Percentiles rank a stretch among this genome's conserved stretches.
phyloP scores from a whole-genome alignment of 192 early-diverging fungal genomes.

The Coemansia reversa region DNA sequence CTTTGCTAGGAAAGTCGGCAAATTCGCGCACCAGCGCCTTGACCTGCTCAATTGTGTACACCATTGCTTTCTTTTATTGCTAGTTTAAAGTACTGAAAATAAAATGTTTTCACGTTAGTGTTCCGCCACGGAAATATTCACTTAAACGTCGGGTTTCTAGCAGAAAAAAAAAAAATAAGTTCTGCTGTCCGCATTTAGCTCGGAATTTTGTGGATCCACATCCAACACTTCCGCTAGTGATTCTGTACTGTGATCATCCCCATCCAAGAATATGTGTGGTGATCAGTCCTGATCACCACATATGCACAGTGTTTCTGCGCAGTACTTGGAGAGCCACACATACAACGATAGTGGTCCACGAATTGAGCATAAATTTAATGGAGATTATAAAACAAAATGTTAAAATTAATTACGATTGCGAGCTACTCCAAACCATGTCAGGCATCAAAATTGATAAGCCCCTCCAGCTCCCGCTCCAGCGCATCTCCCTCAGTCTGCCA shows the following conservation, averaged over 20 bases:
- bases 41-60: conserved; percentile 51
- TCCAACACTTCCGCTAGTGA: too few relatives aligned
- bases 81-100: not conserved
- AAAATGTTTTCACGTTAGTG: not conserved
- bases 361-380: not conserved
- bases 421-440: conserved; percentile 2
- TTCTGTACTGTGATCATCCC: too few relatives aligned
- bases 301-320: too few relatives aligned
- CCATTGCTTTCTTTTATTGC: conserved; percentile 20
- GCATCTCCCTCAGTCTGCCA: conserved; percentile 37
- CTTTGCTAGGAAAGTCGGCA: conserved; percentile 82
- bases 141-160: not conserved
- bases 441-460: conserved; percentile 52
- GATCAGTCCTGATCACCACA: too few relatives aligned
- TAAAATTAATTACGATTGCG: conserved; percentile 5
- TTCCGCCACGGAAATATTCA: too few relatives aligned
- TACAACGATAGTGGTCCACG: not conserved
- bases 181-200: not conserved
- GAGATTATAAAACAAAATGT: not conserved
- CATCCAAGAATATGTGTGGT: too few relatives aligned
- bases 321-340: not conserved
- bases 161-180: not conserved
- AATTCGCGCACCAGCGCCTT: conserved; percentile 55
- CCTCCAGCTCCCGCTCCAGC: conserved; percentile 51
- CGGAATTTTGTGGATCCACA: not conserved